Percentiles rank a stretch among this genome's conserved stretches.
Evolutionary conservation across 345 rosid genomes (phyloP).

Genomic region (Euphorbia tirucalli): DNA sequence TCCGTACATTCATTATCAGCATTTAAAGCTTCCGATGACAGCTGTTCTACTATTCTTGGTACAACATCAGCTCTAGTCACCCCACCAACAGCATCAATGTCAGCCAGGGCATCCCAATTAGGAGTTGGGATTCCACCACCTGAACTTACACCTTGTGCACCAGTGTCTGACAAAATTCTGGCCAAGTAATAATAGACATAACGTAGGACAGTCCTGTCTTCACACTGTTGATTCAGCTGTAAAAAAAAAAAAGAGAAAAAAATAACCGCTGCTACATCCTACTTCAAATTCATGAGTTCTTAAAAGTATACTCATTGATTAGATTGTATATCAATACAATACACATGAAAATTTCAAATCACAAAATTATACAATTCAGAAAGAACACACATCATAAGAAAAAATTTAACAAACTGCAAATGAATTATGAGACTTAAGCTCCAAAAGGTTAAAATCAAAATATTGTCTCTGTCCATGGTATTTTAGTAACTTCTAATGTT

Average conservation of each 20-base stretch:
- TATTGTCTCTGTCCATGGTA: no score
- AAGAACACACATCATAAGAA: neutral
- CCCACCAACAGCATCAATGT: constrained; percentile 95
- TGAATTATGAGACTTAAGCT: no score
- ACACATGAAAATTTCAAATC: neutral
- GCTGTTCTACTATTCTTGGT: constrained; percentile 79
- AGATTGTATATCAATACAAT: neutral
- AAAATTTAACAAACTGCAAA: neutral
- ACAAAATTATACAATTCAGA: neutral
- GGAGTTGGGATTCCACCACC: constrained; percentile 99
- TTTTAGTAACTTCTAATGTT: neutral
- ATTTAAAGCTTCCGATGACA: constrained; percentile 73
- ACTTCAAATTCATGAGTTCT: neutral
- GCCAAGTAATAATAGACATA: constrained; percentile 99
- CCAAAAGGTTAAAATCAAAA: neutral
- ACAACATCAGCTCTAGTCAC: constrained; percentile 99
- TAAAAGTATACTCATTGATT: no score
- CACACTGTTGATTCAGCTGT: constrained; percentile 98
- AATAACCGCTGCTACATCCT: neutral
- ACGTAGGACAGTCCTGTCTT: constrained; percentile 84
- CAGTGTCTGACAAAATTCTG: constrained; percentile 86
- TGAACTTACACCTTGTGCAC: constrained; percentile 75
- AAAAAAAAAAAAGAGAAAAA: constrained; percentile 21
- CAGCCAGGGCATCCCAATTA: constrained; percentile 99
- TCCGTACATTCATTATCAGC: constrained; percentile 73